Evolutionary conservation across 345 rosid genomes (phyloP).

Genomic region (Pistacia vera): DNA sequence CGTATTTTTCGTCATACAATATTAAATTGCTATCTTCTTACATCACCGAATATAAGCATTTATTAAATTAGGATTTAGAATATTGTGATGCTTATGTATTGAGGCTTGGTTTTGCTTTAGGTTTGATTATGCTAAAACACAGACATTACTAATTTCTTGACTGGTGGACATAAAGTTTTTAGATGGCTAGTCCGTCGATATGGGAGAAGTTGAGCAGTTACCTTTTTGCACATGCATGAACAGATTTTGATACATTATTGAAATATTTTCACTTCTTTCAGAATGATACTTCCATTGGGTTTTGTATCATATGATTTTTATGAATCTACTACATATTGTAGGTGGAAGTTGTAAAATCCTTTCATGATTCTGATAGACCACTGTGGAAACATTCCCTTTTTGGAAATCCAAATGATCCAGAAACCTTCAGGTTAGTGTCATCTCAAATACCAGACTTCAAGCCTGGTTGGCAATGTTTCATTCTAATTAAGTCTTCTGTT

Average conservation of each 20-base stretch:
- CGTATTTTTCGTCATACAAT: background rate
- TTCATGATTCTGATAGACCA: constrained; percentile 74
- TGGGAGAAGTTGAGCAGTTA: constrained; percentile 1
- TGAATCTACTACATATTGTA: constrained; percentile 30
- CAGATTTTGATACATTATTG: background rate
- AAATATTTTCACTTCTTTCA: constrained; percentile 4
- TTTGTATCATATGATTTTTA: constrained; percentile 11
- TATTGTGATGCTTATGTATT: background rate
- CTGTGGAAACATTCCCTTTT: constrained; percentile 95
- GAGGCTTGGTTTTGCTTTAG: background rate
- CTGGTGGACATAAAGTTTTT: background rate
- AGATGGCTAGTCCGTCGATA: background rate
- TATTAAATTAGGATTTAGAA: constrained; percentile 2
- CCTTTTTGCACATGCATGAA: constrained; percentile 1
- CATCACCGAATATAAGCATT: background rate
- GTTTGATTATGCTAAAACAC: background rate
- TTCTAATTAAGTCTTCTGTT: no score
- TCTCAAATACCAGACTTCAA: background rate
- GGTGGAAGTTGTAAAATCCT: constrained; percentile 89
- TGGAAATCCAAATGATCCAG: constrained; percentile 94
- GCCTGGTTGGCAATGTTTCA: background rate
- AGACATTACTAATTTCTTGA: background rate
- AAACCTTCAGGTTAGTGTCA: constrained; percentile 81
- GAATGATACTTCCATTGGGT: constrained; percentile 9
- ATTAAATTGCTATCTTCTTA: background rate